A percentile compares a stretch with the other conserved stretches of the same genome.
Conservation (phyloP, 2,329 filamentous ascomycete species). For the Pyrenophora seminiperda region DNA sequence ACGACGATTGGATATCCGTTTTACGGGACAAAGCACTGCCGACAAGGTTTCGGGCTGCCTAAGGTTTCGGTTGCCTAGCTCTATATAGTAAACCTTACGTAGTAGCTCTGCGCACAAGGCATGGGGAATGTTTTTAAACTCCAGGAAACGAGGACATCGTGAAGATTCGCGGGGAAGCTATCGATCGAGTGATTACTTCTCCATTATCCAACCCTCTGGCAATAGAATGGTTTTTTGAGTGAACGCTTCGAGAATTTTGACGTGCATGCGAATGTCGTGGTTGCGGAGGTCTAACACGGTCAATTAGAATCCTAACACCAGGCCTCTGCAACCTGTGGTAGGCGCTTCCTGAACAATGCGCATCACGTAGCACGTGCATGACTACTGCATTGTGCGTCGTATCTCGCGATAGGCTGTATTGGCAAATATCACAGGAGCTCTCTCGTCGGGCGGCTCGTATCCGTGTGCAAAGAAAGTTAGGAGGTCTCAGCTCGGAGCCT, state of each 20-base stretch:
- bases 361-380: too few species aligned
- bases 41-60: conserved; percentile 15
- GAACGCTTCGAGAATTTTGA: not conserved
- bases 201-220: not conserved
- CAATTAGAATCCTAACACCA: too few species aligned
- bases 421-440: not conserved
- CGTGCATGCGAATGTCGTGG: too few species aligned
- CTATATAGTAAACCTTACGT: too few species aligned
- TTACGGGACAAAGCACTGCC: conserved; percentile 1
- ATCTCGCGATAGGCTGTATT: not conserved
- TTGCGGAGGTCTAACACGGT: too few species aligned
- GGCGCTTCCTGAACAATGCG: too few species aligned
- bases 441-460: not conserved
- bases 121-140: conserved; percentile 24
- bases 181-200: conserved; percentile 1
- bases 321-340: too few species aligned
- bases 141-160: conserved; percentile 6
- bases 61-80: conserved; percentile 20
- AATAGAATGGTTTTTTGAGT: not conserved
- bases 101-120: conserved; percentile 12
- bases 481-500: conserved; percentile 3
- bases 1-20: conserved; percentile 12
- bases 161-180: conserved; percentile 1
- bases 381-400: not conserved
- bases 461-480: not conserved